Percentiles rank a stretch among this genome's conserved stretches.
Conservation (phyloP, 169 alveolate species). For the Eimeria praecox region DNA sequence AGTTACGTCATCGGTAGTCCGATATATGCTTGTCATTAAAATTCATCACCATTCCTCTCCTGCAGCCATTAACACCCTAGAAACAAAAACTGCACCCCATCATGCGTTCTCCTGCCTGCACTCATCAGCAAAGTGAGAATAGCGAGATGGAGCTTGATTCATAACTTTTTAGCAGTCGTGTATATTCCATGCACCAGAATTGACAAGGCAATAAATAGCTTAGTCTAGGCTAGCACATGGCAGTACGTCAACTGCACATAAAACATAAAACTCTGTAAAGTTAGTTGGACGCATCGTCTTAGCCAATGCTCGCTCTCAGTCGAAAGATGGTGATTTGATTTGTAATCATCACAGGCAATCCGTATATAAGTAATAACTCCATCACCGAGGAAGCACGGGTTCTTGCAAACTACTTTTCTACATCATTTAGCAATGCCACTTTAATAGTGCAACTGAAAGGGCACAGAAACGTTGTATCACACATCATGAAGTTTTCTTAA, state of each 20-base stretch:
- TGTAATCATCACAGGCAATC: not conserved
- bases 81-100: conserved; percentile 31
- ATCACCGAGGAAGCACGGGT: not conserved
- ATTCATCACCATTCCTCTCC: not conserved
- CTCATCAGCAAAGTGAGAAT: conserved; percentile 43
- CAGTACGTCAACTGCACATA: conserved; percentile 53
- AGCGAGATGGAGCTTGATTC: conserved; percentile 40
- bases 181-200: conserved; percentile 44
- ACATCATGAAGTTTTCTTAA: too few species aligned
- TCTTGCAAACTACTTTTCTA: not conserved
- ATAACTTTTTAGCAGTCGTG: not conserved
- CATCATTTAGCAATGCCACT: not conserved
- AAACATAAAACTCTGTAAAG: not conserved
- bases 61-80: not conserved
- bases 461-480: too few species aligned
- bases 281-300: not conserved
- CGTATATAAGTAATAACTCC: not conserved
- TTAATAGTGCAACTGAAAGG: too few species aligned
- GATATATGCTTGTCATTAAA: conserved; percentile 62
- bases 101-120: conserved; percentile 51
- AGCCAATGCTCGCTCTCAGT: conserved; percentile 15
- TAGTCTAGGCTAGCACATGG: not conserved
- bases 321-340: conserved; percentile 61
- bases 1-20: conserved; percentile 28
- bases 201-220: not conserved